These are phyloP conservation scores for Erythrobasidium hasegawianum DNA, from an alignment of 1,284 basidiomycete genomes.

Conservation along the genomic window DNA sequence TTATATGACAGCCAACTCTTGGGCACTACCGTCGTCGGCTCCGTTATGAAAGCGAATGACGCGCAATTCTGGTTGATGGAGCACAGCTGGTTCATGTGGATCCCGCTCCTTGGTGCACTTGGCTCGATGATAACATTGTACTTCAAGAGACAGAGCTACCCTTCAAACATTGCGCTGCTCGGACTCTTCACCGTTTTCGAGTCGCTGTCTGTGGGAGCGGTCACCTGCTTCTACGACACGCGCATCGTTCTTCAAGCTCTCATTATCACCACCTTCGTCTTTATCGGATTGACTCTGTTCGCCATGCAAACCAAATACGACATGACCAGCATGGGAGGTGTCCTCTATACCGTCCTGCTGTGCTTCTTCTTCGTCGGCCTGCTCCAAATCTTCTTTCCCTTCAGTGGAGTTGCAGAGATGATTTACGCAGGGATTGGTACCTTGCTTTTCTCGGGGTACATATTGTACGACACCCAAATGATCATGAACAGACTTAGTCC, in stretches of 20 bases:
- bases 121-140: conserved; percentile 21
- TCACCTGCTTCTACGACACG: conserved; percentile 70
- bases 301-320: conserved; percentile 67
- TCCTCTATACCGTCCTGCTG: conserved; percentile 71
- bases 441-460: conserved; percentile 54
- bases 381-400: conserved; percentile 75
- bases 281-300: conserved; percentile 79
- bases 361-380: conserved; percentile 68
- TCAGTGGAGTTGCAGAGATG: conserved; percentile 68
- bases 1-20: conserved; percentile 40
- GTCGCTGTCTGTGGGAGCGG: conserved; percentile 71
- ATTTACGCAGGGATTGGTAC: conserved; percentile 72
- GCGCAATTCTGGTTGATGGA: conserved; percentile 10
- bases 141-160: conserved; percentile 23
- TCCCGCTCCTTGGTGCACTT: conserved; percentile 16
- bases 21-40: conserved; percentile 11
- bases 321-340: conserved; percentile 77
- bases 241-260: conserved; percentile 78
- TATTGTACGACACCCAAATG: conserved; percentile 71
- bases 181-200: conserved; percentile 73
- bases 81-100: conserved; percentile 19
- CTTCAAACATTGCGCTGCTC: conserved; percentile 72
- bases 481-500: conserved; percentile 76
- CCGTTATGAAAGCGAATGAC: conserved; percentile 1
- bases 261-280: conserved; percentile 79